These are phyloP conservation scores for Melaleuca alternifolia DNA, from an alignment of 345 rosid species.

Conservation along the genomic window DNA sequence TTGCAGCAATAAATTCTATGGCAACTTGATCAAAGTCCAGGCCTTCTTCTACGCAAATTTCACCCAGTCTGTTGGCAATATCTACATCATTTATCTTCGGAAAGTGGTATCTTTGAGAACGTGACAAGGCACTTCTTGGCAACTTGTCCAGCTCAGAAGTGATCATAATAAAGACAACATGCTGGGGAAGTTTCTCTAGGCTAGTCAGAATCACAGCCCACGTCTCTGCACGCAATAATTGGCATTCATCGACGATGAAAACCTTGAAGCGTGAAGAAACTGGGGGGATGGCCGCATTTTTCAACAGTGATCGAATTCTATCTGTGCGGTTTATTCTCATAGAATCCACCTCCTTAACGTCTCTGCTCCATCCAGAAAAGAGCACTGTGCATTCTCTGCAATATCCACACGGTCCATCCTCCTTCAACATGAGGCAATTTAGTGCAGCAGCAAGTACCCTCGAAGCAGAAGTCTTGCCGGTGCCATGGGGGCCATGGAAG, in stretches of 20 bases:
- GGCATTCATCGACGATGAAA: slow-evolving; percentile 84
- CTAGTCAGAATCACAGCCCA: slow-evolving; percentile 64
- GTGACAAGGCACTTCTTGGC: slow-evolving; percentile 62
- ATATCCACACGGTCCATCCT: slow-evolving; percentile 75
- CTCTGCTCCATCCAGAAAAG: slow-evolving; percentile 64
- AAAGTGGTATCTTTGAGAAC: slow-evolving; percentile 77
- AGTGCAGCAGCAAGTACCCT: slow-evolving; percentile 88
- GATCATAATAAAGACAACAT: slow-evolving; percentile 62
- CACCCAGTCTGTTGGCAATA: slow-evolving; percentile 48
- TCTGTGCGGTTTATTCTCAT: slow-evolving; percentile 48
- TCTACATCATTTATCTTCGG: slow-evolving; percentile 58
- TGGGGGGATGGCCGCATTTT: slow-evolving; percentile 58
- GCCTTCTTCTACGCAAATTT: slow-evolving; percentile 65
- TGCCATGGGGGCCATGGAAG: slow-evolving; percentile 90
- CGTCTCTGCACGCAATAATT: slow-evolving; percentile 59
- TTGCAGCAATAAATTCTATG: slow-evolving; percentile 81
- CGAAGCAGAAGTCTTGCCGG: slow-evolving; percentile 87
- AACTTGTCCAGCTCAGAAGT: slow-evolving; percentile 81
- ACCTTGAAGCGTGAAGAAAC: slow-evolving; percentile 66
- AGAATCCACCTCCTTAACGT: slow-evolving; percentile 70
- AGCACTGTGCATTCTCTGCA: slow-evolving; percentile 66
- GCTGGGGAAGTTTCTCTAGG: slow-evolving; percentile 56
- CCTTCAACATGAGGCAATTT: slow-evolving; percentile 68
- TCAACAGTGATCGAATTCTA: slow-evolving; percentile 49
- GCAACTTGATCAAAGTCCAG: slow-evolving; percentile 67